Evolutionary conservation across 2,329 filamentous ascomycete species (phyloP), one percentile per base, ranked within the genome.

Genomic region (Paracorniculantispora psalliotae): DNA sequence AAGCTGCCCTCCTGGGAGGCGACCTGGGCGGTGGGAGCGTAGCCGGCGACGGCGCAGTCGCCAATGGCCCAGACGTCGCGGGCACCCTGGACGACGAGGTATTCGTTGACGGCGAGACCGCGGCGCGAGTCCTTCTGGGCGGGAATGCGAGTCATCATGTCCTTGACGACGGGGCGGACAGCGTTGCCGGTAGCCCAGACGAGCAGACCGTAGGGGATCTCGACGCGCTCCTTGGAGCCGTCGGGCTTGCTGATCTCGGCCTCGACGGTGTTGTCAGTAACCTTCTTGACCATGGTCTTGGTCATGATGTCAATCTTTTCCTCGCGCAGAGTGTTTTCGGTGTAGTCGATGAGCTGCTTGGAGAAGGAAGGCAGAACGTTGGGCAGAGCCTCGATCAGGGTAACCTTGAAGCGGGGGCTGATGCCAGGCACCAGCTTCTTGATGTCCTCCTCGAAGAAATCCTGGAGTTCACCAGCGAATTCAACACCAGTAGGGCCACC

Each of bases 141-240:
- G 26, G 92, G 91, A 64, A 99, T 93, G 75, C 92, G 90, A 67
- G 78, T 77, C 85, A 97, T 96, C 62, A 99, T 86, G 73, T 99
- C 93, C 72, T 88, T 90, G 72, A 99, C 86, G 17, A 99, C 81
- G 26, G 89, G 88, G 60, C 94, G 92, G 62, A 97, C 81, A 50
- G 94, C 91, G 75, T 99, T 99, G 72, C 94, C 94, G 39, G 94
- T 99, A 52, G 94, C 94, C 94, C 94, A 99, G 64, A 99, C 94
- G 47, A 99, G 87, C 44, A 97, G 87, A 69, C 94, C 94, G 73
- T 96, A 99, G 63, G 94, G 93, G 66, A 97, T 92, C 57, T 82
- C 82, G 71, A 96, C 84, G 39, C 85, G 76, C 66, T 87, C 81
- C 81, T 96, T 97, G 78, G 85, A 84, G 72, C 94, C 94, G 67